Evolutionary conservation across 345 rosid genomes (phyloP).

Genomic region (Abelmoschus esculentus): DNA sequence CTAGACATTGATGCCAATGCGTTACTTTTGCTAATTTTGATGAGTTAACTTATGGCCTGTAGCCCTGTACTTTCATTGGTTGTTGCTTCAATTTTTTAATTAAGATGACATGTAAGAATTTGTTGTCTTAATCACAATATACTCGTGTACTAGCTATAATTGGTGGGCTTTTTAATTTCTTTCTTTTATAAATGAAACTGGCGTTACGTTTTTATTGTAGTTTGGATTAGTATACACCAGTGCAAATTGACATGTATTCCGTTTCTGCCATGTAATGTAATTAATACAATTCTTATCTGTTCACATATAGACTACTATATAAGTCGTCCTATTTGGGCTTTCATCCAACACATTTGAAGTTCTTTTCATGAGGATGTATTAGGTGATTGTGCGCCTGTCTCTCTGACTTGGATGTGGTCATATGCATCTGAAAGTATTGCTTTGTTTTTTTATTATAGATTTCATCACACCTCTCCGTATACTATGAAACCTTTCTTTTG

Average conservation of each 20-base stretch:
- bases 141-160: not conserved
- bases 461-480: not conserved
- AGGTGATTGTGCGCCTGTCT: not conserved
- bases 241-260: not conserved
- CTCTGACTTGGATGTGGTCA: not conserved
- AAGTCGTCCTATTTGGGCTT: not conserved
- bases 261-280: not conserved
- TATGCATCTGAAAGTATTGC: not conserved
- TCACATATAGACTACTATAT: not conserved
- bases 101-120: not conserved
- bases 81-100: not conserved
- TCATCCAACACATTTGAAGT: not conserved
- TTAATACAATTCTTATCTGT: not conserved
- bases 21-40: not conserved
- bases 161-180: not conserved
- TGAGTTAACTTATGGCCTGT: not conserved
- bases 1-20: not conserved
- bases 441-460: not conserved
- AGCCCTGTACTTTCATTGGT: not conserved
- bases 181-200: not conserved
- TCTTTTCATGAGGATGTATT: not conserved
- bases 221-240: not conserved
- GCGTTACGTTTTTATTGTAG: not conserved
- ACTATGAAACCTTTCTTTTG: not conserved
- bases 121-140: not conserved